Base-by-base conservation (phyloP, 2,329 filamentous ascomycete species). In the Diplodia corticola region DNA sequence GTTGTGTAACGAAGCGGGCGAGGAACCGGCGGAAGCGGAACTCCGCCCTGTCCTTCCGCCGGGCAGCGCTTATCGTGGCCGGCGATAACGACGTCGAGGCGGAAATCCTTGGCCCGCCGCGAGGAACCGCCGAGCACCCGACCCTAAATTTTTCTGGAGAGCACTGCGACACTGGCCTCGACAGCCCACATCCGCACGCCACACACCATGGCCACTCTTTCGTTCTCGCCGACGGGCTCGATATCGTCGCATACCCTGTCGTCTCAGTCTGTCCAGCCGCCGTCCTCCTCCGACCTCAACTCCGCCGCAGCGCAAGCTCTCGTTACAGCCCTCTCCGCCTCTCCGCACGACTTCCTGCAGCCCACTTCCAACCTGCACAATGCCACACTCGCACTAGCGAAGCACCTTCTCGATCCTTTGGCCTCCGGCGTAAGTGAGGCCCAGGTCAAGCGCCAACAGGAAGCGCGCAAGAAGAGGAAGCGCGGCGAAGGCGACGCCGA, bases 381-480 rank as follows among this genome's bases (percentile, higher is more conserved):
- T 35, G 87, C 89, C 3, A 89, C 91, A 20, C 81, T 95, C 24
- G 85, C 87, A 66, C 86, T 92, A 61, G 89, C 91, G n/a, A 97
- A 96, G 79, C 82, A 86, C 48, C 91, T 89, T 4, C 82, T 97
- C 7, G 92, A 97, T 73, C 86, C 87, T 4, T 87, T 97, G 69
- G 93, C 93, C 1, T 83, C 84, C 1, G 88, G 88, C 65, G 83
- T 97, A 35, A 88, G 88, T 71, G 86, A 92, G 69, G 85, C 89
- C 71, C 93, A 97, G 76, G 83, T 86, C 67, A 81, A 85, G 72
- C 85, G 89, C 66, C 81, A 91, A 70, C 89, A 89, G 70, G 86
- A 90, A 69, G 81, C 82, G 69, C 88, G 88, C 71, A 89, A 86
- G 77, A 96, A 96, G 82, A 84, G 91, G 69, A 96, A 95, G 82